Evolutionary conservation across 139 green algal species (phyloP), one percentile per base, ranked within the genome.

Genomic region (Picocystis salinarum): DNA sequence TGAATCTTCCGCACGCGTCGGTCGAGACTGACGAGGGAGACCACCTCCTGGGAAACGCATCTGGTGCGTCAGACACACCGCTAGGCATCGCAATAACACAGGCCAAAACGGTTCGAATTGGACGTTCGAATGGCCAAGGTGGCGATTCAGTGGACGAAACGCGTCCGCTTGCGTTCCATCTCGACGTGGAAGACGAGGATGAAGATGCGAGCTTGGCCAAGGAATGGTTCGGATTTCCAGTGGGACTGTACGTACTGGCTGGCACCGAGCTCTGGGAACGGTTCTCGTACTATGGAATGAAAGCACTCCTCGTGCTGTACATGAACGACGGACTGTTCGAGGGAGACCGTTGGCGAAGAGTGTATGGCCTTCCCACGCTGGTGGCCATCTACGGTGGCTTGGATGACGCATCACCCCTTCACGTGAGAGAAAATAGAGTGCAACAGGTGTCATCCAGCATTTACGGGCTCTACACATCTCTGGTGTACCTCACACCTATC

Each of bases 231-330:
- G 36, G 36, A 7, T 22, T 28, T 9, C 42, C 42, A 40, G 9
- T 13, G 12, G 42, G 42, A 15, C 42, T 49, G 15, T 9, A 12
- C 11, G 20, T 53, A 6, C 40, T 55, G 13, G 42, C 23, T 13
- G 20, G 28, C 1, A 36, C 39, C 6, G 47, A 55, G n/a, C 24
- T 28, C 11, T 55, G 39, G 17, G 47, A 55, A 22, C 0, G 47
- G 13, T 55, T 55, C 19, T 55, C 39, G 0, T 55, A 55, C n/a
- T 55, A 55, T 1, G 47, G 36, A 9, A 55, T 55, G 47, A 42
- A 39, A 6, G 47, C 47, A 25, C 11, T 53, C 9, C 47, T 55
- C 22, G 47, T 55, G n/a, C 34, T 55, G 15, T 55, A 53, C 39
- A 34, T 55, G 15, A 29, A 23, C 10, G 23, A 50, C 28, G 42